Evolutionary conservation across 495 filamentous ascomycete genomes (phyloP), one percentile per base, ranked within the genome.

Genomic region (Penicillium arizonense): DNA sequence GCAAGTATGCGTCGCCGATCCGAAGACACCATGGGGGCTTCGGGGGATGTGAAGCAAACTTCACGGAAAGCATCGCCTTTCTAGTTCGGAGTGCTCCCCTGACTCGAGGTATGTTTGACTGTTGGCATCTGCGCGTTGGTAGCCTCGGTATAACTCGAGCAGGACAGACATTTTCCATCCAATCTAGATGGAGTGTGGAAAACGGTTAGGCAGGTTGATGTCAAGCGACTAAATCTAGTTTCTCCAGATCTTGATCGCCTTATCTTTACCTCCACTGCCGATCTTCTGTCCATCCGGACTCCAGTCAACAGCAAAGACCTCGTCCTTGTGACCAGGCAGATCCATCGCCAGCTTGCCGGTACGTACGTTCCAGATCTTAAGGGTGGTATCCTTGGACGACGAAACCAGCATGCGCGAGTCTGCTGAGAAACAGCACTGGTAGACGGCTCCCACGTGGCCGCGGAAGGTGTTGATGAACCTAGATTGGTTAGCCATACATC

Each of bases 231-330:
- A 45, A 23, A n/a, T 53, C 77, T 70, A 88, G 70, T 87, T 79
- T 55, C 86, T 82, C 91, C 91, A 96, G 47, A 93, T 82, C 65
- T 88, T 81, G 37, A 96, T 86, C 33, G 85, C 86, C 74, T 94
- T 96, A 72, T 98, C 94, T 61, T 92, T 92, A 12, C 94, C 94
- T 33, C 93, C 94, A 64, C 90, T 96, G 18, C 83, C 87, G 24
- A 96, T 90, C 60, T 83, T 86, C 49, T 87, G 75, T 20, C 91
- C 91, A 69, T 96, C 91, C 10, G 89, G 84, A 64, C 85, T 88
- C 91, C 91, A 96, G 67, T 96, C 91, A 14, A 96, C 87, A 1
- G 90, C 90, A 73, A 88, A 96, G 9, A 97, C 94, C 72, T 97
- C 91, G 59, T 96, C 95, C 64, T 90, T 81, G 70, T 99, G 95